phyloP scores from a whole-genome alignment of 306 rosid species.

The Trifolium repens region DNA sequence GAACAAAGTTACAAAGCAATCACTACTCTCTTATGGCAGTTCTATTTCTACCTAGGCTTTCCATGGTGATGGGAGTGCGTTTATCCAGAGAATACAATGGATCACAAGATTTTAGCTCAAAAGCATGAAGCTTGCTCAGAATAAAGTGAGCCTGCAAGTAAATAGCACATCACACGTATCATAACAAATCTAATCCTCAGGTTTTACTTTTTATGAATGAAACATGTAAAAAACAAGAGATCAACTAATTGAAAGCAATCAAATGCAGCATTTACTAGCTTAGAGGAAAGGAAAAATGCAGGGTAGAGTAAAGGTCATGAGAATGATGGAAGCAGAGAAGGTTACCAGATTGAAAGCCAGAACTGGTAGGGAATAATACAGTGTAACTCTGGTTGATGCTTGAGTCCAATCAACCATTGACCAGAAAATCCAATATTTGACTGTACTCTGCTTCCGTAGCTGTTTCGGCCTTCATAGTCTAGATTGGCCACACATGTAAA shows the following conservation, averaged over 20 bases:
- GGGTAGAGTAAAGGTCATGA: slow-evolving; percentile 20
- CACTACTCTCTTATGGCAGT: slow-evolving; percentile 2
- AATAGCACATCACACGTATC: slow-evolving; percentile 27
- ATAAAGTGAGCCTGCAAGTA: slow-evolving; percentile 29
- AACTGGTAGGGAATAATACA: slow-evolving; percentile 28
- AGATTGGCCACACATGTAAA: slow-evolving; percentile 4
- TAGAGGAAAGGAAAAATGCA: slow-evolving; percentile 27
- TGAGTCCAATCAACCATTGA: not conserved
- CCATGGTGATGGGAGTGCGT: slow-evolving; percentile 34
- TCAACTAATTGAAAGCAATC: slow-evolving; percentile 18
- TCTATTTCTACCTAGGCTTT: slow-evolving; percentile 13
- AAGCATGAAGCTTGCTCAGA: slow-evolving; percentile 33
- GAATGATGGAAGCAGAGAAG: slow-evolving; percentile 31
- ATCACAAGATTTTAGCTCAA: slow-evolving; percentile 7
- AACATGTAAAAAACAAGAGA: slow-evolving; percentile 25
- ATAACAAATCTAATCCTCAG: slow-evolving; percentile 22
- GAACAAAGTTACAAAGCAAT: slow-evolving; percentile 9
- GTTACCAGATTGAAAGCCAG: slow-evolving; percentile 35
- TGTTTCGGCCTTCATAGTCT: not conserved
- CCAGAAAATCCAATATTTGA: too few species aligned
- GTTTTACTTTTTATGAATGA: slow-evolving; percentile 16
- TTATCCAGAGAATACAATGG: slow-evolving; percentile 31
- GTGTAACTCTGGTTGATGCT: not conserved
- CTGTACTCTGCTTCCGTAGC: not conserved
- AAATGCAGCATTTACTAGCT: slow-evolving; percentile 14